Base-by-base conservation (phyloP, 352 stramenopile species). In the Phytophthora uliginosa region DNA sequence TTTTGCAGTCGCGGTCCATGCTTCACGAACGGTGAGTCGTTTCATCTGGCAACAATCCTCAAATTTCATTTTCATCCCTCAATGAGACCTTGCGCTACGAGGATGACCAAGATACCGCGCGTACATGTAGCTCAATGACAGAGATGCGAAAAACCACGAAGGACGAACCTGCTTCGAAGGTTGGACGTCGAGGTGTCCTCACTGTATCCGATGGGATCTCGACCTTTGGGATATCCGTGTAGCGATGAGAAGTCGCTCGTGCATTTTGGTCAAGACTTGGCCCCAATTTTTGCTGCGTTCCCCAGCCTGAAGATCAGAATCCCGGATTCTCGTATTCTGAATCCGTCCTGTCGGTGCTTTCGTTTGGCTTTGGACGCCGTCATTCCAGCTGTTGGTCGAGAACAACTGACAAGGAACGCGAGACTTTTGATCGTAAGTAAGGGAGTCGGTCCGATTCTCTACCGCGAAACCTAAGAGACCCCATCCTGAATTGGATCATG, bases 401-500 rank as follows among this genome's bases (percentile, higher is more conserved):
- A 73, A 73, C 28, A 58, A 33, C 20, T 68, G 59, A 68, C 38
- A 33, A 59, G 36, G 26, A 57, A 31, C 66, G 65, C 63, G 38
- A 66, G 45, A 60, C 40, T 22, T 56, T 15, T 33, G 50, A n/a
- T 58, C 52, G 59, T 55, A 69, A 73, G 24, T 59, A 69, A 59
- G 10, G 17, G 33, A 52, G 50, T 61, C 50, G 38, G 57, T 61
- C 65, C 47, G 36, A 61, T 45, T 34, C 34, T 68, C 34, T 33
- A 62, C 58, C 58, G 28, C 65, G 58, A 69, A 73, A 68, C 59
- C 66, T 73, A 74, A 15, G 5, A 40, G 17, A 59, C 53, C 67
- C 72, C 72, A 79, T 79, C 72, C 36, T 59, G n/a, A 67, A 40
- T 57, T 55, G 12, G 33, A 74, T 78, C 71, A 42, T 65, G 17